Evolutionary conservation across 1,284 basidiomycete species (phyloP).

Genomic region (Clitocybe nebularis): DNA sequence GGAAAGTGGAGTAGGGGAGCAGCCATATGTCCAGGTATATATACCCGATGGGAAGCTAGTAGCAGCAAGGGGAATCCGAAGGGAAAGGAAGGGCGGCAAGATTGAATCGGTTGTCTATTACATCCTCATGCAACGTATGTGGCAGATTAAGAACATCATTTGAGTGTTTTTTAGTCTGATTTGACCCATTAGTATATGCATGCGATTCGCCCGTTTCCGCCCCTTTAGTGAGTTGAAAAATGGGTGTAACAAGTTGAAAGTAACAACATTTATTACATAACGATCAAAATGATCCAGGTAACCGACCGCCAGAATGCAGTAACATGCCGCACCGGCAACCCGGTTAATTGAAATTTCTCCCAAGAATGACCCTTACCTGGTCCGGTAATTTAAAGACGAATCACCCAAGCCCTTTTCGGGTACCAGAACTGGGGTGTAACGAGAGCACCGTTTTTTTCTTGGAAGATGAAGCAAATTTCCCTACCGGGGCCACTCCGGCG

Average conservation of each 20-base stretch:
- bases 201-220: not conserved
- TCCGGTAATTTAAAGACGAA: not conserved
- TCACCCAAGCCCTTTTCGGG: too few relatives aligned
- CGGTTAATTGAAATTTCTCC: not conserved
- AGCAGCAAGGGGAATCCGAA: slow-evolving; percentile 7
- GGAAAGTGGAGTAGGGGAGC: not conserved
- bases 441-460: too few relatives aligned
- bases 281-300: too few relatives aligned
- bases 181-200: slow-evolving; percentile 1
- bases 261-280: not conserved
- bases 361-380: too few relatives aligned
- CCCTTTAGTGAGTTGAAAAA: not conserved
- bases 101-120: slow-evolving; percentile 8
- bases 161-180: too few relatives aligned
- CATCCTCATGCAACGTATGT: not conserved
- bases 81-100: slow-evolving; percentile 7
- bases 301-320: not conserved
- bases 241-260: not conserved
- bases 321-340: not conserved
- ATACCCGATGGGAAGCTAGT: slow-evolving; percentile 9
- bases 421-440: too few relatives aligned
- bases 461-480: too few relatives aligned
- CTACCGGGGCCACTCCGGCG: too few relatives aligned
- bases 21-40: slow-evolving; percentile 2
- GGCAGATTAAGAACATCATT: too few relatives aligned